Conservation (phyloP, 1,139 yeast species). For the Citeromyces hawaiiensis region DNA sequence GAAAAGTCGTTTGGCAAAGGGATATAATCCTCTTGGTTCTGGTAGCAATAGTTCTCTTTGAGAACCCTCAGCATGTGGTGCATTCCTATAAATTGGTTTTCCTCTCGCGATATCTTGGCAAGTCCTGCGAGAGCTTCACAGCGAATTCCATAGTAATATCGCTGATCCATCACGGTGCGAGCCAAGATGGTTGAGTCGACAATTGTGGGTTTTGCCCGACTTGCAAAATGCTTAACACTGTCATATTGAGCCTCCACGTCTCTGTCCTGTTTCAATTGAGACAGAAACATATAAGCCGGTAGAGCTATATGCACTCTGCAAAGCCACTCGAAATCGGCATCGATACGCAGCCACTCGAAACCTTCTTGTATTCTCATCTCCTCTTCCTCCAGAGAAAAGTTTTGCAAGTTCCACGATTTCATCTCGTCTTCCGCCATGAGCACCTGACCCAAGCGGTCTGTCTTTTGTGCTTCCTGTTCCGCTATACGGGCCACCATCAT, state of each 20-base stretch:
- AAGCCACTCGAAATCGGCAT: slow-evolving; percentile 97
- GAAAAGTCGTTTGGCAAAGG: slow-evolving; percentile 77
- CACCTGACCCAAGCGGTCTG: slow-evolving; percentile 70
- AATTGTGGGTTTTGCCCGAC: slow-evolving; percentile 35
- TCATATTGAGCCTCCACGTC: slow-evolving; percentile 95
- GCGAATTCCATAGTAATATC: slow-evolving; percentile 85
- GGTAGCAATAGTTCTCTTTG: slow-evolving; percentile 61
- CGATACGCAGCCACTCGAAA: slow-evolving; percentile 94
- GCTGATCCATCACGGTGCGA: slow-evolving; percentile 68
- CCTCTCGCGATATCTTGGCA: slow-evolving; percentile 50
- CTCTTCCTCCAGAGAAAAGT: slow-evolving; percentile 63
- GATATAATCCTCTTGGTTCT: slow-evolving; percentile 18
- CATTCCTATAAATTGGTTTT: slow-evolving; percentile 57
- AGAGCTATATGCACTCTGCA: slow-evolving; percentile 71
- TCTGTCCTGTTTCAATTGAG: slow-evolving; percentile 87
- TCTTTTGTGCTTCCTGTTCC: slow-evolving; percentile 25
- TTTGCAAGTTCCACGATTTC: slow-evolving; percentile 60
- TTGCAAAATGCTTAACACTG: slow-evolving; percentile 59
- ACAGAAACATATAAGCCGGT: slow-evolving; percentile 90
- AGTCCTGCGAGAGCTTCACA: slow-evolving; percentile 78
- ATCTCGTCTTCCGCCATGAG: slow-evolving; percentile 47
- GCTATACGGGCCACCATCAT: slow-evolving; percentile 17
- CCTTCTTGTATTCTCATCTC: slow-evolving; percentile 66
- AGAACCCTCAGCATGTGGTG: slow-evolving; percentile 61
- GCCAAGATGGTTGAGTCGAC: slow-evolving; percentile 69